Evolutionary conservation across 164 flowering plant genomes (phyloP), one percentile per base, ranked within the genome.

Genomic region (Liquidambar formosana): DNA sequence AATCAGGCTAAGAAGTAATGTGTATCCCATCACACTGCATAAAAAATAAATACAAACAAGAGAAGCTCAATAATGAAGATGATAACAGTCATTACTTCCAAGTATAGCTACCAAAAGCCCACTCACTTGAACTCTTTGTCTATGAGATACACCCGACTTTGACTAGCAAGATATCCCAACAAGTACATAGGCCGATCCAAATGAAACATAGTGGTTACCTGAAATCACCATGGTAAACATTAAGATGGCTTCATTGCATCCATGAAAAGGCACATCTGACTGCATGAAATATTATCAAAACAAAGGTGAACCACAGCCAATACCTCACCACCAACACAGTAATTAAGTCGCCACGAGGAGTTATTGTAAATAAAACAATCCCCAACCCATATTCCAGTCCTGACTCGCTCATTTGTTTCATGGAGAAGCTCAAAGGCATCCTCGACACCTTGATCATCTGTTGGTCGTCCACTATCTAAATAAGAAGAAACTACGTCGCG

Each of bases 261-360:
- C 56, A n/a, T 59, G 26, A 38, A 41, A 59, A 21, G 4, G 22
- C 25, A 15, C 1, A 61, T 57, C 1, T 28, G 57, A 43, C 19
- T 33, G 41, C 51, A 63, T 6, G 21, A 51, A 72, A 22, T n/a
- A 15, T 41, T 22, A 26, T n/a, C 63, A 45, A 63, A 49, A 41
- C 51, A 66, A 33, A 48, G 19, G 57, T 26, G 23, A 15, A 47
- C n/a, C 12, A 43, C 26, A 25, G 21, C 22, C 44, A 70, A 57
- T 90, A 93, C 99, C 98, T 96, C 99, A 59, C 99, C 98, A 69
- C 99, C 98, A 78, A 96, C 99, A 81, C 97, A 93, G 80, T 96
- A 93, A 76, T 93, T 96, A 52, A 93, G 94, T 56, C 98, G 80
- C 98, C 95, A 90, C 25, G 99, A 84, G 65, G 98, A 89, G 72